A percentile compares a stretch with the other conserved stretches of the same genome.
Conservation (phyloP, 1,139 yeast genomes). For the Kodamaea fungicola region DNA sequence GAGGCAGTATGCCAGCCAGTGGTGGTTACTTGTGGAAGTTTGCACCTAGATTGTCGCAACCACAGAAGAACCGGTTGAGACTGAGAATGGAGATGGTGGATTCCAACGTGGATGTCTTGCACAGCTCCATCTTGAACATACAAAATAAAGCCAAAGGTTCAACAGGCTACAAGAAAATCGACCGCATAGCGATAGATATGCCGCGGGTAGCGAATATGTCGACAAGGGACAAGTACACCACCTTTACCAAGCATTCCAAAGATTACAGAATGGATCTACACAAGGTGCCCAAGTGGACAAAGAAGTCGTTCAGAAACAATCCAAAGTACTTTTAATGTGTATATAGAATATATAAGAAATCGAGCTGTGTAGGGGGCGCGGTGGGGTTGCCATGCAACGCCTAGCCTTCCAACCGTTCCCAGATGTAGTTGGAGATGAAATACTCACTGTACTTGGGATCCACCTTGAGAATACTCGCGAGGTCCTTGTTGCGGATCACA, state of each 20-base stretch:
- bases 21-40: conserved; percentile 89
- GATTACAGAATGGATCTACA: conserved; percentile 89
- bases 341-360: background rate
- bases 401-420: conserved; percentile 50
- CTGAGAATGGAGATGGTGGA: conserved; percentile 80
- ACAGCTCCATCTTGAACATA: conserved; percentile 48
- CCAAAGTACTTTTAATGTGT: conserved; percentile 63
- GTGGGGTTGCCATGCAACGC: background rate
- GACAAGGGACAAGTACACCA: conserved; percentile 81
- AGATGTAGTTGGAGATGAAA: conserved; percentile 64
- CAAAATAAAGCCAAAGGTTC: conserved; percentile 26
- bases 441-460: conserved; percentile 60
- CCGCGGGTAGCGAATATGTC: conserved; percentile 83
- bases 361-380: background rate
- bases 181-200: conserved; percentile 50
- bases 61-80: conserved; percentile 82
- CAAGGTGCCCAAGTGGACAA: conserved; percentile 87
- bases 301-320: conserved; percentile 71
- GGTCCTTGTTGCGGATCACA: conserved; percentile 48
- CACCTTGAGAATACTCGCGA: conserved; percentile 50
- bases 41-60: conserved; percentile 65
- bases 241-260: conserved; percentile 69
- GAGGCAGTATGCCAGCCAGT: conserved; percentile 53
- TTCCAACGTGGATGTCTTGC: conserved; percentile 66
- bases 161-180: conserved; percentile 50